phyloP scores from a whole-genome alignment of 768 basidiomycete genomes.

The Suillus luteus region DNA sequence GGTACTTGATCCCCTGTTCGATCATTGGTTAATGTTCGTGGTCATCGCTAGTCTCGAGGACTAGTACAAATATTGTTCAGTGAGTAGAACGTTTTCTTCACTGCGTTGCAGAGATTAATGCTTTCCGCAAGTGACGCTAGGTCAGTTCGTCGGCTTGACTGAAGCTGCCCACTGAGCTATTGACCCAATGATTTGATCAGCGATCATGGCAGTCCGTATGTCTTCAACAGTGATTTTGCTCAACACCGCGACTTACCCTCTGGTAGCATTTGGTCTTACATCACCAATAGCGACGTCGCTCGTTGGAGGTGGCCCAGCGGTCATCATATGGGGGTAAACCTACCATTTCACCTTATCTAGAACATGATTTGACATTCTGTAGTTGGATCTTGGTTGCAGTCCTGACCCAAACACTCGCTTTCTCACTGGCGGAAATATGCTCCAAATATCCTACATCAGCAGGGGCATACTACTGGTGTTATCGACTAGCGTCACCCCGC shows the following conservation, averaged over 20 bases:
- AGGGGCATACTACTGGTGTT: constrained; percentile 69
- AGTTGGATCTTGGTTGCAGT: constrained; percentile 56
- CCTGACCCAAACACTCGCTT: constrained; percentile 48
- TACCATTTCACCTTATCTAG: neutral
- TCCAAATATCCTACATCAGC: constrained; percentile 64
- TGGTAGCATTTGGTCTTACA: constrained; percentile 53
- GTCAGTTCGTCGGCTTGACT: constrained; percentile 29
- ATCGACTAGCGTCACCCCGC: constrained; percentile 54
- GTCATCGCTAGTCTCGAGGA: constrained; percentile 44
- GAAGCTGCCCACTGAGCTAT: neutral
- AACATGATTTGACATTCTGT: neutral
- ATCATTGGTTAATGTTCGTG: neutral
- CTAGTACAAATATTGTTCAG: constrained; percentile 56
- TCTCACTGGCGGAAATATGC: constrained; percentile 60
- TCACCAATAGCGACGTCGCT: constrained; percentile 59
- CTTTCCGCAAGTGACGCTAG: constrained; percentile 42
- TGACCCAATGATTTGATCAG: constrained; percentile 30
- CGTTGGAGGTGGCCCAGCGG: constrained; percentile 54
- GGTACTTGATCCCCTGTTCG: neutral
- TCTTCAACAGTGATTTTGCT: constrained; percentile 13
- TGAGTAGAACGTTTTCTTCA: constrained; percentile 27
- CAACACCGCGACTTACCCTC: constrained; percentile 11
- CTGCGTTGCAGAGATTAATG: constrained; percentile 19
- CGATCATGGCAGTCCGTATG: constrained; percentile 65
- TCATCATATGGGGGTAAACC: constrained; percentile 60